Evolutionary conservation across 1,284 basidiomycete species (phyloP).

Genomic region (Sanghuangporus sanghuang): DNA sequence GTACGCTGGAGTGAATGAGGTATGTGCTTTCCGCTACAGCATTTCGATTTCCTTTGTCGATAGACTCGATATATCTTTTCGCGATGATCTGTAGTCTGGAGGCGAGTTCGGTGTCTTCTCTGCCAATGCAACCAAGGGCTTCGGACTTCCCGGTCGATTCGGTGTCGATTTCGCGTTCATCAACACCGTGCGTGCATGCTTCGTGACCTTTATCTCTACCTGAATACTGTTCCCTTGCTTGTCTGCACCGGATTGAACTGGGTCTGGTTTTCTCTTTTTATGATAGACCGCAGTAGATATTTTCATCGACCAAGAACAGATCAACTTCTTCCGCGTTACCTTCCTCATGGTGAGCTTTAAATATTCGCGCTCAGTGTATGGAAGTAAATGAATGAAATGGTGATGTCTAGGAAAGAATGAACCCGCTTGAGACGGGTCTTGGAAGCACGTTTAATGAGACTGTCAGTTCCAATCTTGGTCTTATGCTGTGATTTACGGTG

Average conservation of each 20-base stretch:
- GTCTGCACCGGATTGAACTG: not conserved
- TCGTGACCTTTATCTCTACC: not conserved
- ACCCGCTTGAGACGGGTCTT: constrained; percentile 36
- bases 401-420: constrained; percentile 33
- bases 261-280: not conserved
- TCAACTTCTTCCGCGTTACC: constrained; percentile 44
- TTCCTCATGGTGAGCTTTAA: constrained; percentile 33
- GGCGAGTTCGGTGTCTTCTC: constrained; percentile 18
- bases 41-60: not conserved
- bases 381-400: not conserved
- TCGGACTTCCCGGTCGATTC: constrained; percentile 39
- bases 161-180: constrained; percentile 42
- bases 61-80: not conserved
- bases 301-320: constrained; percentile 41
- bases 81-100: constrained; percentile 6
- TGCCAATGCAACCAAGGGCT: constrained; percentile 2
- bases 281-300: constrained; percentile 38
- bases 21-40: not conserved
- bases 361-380: not conserved
- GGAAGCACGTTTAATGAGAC: constrained; percentile 41
- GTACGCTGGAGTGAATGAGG: constrained; percentile 19
- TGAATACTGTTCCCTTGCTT: not conserved
- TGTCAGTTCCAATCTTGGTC: constrained; percentile 22
- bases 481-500: not conserved
- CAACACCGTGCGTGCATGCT: constrained; percentile 31